phyloP scores from a whole-genome alignment of 2,329 filamentous ascomycete genomes.

The Alternaria infectoria region DNA sequence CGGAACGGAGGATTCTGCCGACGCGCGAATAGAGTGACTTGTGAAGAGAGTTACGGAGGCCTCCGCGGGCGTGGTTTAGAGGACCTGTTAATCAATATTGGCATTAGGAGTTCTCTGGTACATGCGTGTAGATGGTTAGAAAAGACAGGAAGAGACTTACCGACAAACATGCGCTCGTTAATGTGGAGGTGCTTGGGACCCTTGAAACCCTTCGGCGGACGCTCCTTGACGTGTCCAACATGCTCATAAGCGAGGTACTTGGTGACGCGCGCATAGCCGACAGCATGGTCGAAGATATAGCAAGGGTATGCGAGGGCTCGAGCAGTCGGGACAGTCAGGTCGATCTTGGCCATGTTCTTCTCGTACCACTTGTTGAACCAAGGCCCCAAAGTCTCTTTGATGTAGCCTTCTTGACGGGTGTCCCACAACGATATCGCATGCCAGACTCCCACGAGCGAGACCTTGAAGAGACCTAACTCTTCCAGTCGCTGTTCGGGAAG shows the following conservation, averaged over 20 bases:
- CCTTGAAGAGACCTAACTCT: constrained; percentile 15
- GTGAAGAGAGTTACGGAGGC: constrained; percentile 20
- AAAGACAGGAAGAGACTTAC: constrained; percentile 13
- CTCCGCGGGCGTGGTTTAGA: constrained; percentile 25
- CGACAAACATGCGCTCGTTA: constrained; percentile 20
- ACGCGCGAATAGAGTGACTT: constrained; percentile 19
- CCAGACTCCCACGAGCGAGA: constrained; percentile 18
- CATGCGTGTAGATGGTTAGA: background rate
- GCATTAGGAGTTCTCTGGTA: background rate
- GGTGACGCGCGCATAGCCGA: constrained; percentile 34
- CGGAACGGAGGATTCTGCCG: constrained; percentile 13
- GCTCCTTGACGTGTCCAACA: constrained; percentile 34
- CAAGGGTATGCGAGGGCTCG: constrained; percentile 34
- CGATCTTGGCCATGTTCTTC: background rate
- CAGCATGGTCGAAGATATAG: constrained; percentile 36
- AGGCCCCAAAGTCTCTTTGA: constrained; percentile 4
- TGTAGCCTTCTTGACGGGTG: constrained; percentile 1
- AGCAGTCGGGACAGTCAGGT: constrained; percentile 9
- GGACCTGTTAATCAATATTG: constrained; percentile 16
- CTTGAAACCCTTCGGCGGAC: constrained; percentile 27
- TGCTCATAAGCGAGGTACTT: constrained; percentile 42
- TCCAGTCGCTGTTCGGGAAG: constrained; percentile 13
- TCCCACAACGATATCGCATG: constrained; percentile 14
- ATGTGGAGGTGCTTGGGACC: constrained; percentile 16
- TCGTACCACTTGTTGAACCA: constrained; percentile 22